Conservation (phyloP, 805 yeast genomes). For the Brettanomyces nanus region DNA sequence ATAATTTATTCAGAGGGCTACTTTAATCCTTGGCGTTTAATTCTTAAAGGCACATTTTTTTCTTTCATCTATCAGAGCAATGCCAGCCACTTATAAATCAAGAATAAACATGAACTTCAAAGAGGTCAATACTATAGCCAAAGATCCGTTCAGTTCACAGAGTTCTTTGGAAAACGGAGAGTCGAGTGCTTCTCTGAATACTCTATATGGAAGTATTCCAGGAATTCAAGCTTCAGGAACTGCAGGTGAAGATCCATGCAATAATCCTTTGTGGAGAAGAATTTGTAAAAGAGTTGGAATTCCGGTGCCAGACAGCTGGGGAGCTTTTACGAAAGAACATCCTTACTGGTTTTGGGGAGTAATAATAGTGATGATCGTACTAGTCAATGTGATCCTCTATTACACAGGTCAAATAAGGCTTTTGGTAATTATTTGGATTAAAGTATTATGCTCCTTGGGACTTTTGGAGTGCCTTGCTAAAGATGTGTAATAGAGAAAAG, state of each 20-base stretch:
- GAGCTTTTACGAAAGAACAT: slow-evolving; percentile 7
- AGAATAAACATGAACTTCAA: too few species aligned
- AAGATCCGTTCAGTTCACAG: neutral
- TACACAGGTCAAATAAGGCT: slow-evolving; percentile 9
- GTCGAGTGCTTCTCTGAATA: neutral
- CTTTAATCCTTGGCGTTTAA: too few species aligned
- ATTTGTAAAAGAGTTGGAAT: slow-evolving; percentile 3
- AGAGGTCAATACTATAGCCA: too few species aligned
- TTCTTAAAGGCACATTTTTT: too few species aligned
- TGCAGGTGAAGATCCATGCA: neutral
- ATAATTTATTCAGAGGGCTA: too few species aligned
- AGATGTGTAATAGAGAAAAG: too few species aligned
- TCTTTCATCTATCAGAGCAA: too few species aligned
- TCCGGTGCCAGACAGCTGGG: neutral
- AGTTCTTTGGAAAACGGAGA: neutral
- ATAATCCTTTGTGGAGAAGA: slow-evolving; percentile 4
- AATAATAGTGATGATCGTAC: neutral
- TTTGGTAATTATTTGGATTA: slow-evolving; percentile 13
- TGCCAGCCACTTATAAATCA: too few species aligned
- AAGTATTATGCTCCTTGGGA: slow-evolving; percentile 14
- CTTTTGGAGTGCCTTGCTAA: slow-evolving; percentile 5
- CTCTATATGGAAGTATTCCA: neutral
- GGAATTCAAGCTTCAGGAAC: too few species aligned
- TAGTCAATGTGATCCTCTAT: slow-evolving; percentile 9
- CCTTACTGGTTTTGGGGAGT: neutral